Conservation (phyloP, 108 stramenopile species). For the Aurantiochytrium sp. region DNA sequence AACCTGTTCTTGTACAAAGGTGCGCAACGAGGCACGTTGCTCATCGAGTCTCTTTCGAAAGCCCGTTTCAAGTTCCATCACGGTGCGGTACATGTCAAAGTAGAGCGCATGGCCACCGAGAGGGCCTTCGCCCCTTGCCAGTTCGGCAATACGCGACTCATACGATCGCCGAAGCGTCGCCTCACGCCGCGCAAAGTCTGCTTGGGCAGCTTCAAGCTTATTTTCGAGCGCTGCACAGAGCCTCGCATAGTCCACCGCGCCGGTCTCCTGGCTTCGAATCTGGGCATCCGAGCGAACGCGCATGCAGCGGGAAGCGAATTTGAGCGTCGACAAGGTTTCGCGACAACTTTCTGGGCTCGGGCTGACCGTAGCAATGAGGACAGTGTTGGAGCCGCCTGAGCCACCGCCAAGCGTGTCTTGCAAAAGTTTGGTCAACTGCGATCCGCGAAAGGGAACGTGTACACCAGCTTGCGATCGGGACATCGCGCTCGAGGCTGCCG, state of each 20-base stretch:
- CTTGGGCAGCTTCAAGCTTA: not conserved
- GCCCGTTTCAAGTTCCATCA: not conserved
- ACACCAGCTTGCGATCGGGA: constrained; percentile 6
- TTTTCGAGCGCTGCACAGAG: not conserved
- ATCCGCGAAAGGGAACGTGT: constrained; percentile 62
- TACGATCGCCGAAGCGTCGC: not conserved
- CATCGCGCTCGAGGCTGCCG: not conserved
- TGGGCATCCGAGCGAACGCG: not conserved
- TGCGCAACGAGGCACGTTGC: not conserved
- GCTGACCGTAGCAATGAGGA: constrained; percentile 56
- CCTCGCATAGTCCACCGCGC: not conserved
- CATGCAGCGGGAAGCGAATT: constrained; percentile 17
- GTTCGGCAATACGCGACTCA: not conserved
- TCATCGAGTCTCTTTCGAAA: not conserved
- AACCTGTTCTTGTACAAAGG: not conserved
- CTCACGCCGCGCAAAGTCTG: not conserved
- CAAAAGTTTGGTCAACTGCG: constrained; percentile 64
- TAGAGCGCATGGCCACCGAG: not conserved
- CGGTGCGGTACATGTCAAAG: not conserved
- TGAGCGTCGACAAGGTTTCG: constrained; percentile 41
- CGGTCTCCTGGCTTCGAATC: not conserved
- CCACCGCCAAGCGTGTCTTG: constrained; percentile 57
- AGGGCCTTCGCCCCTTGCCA: not conserved
- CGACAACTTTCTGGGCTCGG: constrained; percentile 61
- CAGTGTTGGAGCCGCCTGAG: constrained; percentile 39